Evolutionary conservation across 352 stramenopile species (phyloP), one percentile per base, ranked within the genome.

Genomic region (Globisporangium barbulae): DNA sequence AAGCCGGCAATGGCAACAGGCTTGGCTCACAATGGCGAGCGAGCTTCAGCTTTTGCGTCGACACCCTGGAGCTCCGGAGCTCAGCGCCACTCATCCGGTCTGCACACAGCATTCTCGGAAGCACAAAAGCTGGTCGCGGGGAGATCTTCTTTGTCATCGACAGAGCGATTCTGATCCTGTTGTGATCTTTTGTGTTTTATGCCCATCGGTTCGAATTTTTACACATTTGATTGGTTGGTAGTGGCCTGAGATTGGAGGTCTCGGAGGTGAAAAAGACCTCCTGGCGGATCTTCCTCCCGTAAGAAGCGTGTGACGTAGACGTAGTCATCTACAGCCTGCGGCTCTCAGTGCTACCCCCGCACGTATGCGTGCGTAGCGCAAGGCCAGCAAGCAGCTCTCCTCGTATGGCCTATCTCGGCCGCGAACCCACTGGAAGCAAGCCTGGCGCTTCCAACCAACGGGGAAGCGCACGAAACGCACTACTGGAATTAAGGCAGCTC

Each of bases 321-420:
- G 12, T 19, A 62, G 28, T 62, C 56, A 62, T 62, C 56, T 62
- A 62, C 56, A 62, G 19, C 41, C 42, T 54, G 47, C 41, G 15
- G 56, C 8, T 53, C 56, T 62, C 54, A 21, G 33, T 52, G 56
- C 42, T 15, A 62, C 41, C 15, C 56, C 17, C 13, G 19, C 15
- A 19, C 28, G 37, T 19, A 35, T 19, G 25, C 17, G 31, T 19
- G 22, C 15, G 42, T 15, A 54, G 25, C 28, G 35, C 35, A 61
- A 41, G 17, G 55, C 35, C 35, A 61, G 28, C 28, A n/a, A 54
- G n/a, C 28, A 58, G 52, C 52, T 58, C 30, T 21, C 35, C 35
- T 9, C 19, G 30, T 48, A 19, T 22, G 31, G 31, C 31, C 50
- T 37, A 28, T 56, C 50, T 56, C 30, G 50, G n/a, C 33, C 30